These are phyloP conservation scores for Penicillium sp. DNA, from an alignment of 2,329 filamentous ascomycete genomes.

Conservation along the genomic window DNA sequence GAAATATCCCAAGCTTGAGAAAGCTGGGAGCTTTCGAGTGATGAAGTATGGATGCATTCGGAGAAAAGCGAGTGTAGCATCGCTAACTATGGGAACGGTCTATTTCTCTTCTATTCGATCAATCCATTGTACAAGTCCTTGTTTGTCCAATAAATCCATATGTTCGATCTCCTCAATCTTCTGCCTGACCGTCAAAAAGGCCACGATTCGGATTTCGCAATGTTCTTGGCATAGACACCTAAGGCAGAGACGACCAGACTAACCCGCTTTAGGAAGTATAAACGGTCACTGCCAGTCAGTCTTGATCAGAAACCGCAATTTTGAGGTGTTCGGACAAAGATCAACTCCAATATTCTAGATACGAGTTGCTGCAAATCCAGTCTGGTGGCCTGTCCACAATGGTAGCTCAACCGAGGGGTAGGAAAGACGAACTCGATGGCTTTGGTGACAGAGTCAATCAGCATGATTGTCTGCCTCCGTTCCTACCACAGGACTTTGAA, in stretches of 20 bases:
- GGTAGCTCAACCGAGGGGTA: no score
- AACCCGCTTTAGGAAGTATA: slow-evolving; percentile 7
- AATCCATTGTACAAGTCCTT: background rate
- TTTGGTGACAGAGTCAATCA: no score
- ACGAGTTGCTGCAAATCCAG: background rate
- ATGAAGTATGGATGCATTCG: slow-evolving; percentile 5
- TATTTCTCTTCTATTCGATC: background rate
- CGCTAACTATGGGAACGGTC: background rate
- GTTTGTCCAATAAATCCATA: no score
- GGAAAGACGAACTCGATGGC: no score
- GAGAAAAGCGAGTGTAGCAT: slow-evolving; percentile 3
- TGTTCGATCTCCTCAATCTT: background rate
- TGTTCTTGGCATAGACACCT: slow-evolving; percentile 6
- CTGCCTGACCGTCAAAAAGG: slow-evolving; percentile 2
- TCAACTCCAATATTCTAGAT: background rate
- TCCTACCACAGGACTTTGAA: no score
- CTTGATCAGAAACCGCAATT: background rate
- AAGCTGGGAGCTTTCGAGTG: slow-evolving; percentile 3
- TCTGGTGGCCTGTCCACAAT: no score
- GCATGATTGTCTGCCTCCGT: no score
- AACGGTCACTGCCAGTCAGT: background rate
- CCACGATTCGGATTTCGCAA: slow-evolving; percentile 4
- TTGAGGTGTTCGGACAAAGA: background rate
- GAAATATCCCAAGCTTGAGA: slow-evolving; percentile 1
- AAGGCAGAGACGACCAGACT: background rate